phyloP scores from a whole-genome alignment of 2,329 filamentous ascomycete genomes.

The Paracorniculantispora psalliotae region DNA sequence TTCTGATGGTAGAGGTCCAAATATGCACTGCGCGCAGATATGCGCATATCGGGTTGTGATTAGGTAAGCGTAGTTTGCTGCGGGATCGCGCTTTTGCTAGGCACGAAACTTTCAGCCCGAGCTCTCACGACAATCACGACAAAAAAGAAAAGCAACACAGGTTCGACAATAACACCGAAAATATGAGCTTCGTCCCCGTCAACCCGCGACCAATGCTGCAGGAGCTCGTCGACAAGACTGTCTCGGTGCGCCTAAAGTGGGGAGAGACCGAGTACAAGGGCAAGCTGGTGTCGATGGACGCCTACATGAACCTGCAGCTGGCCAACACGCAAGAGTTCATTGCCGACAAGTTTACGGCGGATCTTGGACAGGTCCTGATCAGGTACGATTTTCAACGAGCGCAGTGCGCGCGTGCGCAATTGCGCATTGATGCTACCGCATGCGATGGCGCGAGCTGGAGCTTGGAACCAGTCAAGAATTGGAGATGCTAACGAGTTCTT shows the following conservation, averaged over 20 bases:
- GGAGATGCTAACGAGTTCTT: slow-evolving; percentile 4
- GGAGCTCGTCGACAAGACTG: slow-evolving; percentile 83
- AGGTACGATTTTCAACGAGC: slow-evolving; percentile 55
- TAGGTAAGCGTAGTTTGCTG: slow-evolving; percentile 6
- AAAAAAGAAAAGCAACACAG: not conserved
- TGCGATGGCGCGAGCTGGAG: not conserved
- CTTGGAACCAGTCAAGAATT: too few species aligned
- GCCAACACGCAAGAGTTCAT: slow-evolving; percentile 89
- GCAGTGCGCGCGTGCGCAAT: too few species aligned
- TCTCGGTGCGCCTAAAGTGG: slow-evolving; percentile 95
- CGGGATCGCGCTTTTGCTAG: not conserved
- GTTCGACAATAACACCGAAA: slow-evolving; percentile 11
- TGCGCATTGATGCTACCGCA: too few species aligned
- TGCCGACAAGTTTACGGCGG: slow-evolving; percentile 77
- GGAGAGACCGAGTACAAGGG: slow-evolving; percentile 97
- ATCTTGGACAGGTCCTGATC: slow-evolving; percentile 87
- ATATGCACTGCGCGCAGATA: not conserved
- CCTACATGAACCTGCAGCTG: slow-evolving; percentile 98
- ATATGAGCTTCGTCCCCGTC: slow-evolving; percentile 70
- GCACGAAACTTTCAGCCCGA: slow-evolving; percentile 8
- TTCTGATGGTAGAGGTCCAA: not conserved
- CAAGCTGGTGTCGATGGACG: slow-evolving; percentile 85
- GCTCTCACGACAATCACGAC: not conserved
- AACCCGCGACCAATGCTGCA: slow-evolving; percentile 98
- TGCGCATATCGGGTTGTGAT: not conserved